Conservation (phyloP, 2,329 filamentous ascomycete species). For the Cryphonectria radicalis region DNA sequence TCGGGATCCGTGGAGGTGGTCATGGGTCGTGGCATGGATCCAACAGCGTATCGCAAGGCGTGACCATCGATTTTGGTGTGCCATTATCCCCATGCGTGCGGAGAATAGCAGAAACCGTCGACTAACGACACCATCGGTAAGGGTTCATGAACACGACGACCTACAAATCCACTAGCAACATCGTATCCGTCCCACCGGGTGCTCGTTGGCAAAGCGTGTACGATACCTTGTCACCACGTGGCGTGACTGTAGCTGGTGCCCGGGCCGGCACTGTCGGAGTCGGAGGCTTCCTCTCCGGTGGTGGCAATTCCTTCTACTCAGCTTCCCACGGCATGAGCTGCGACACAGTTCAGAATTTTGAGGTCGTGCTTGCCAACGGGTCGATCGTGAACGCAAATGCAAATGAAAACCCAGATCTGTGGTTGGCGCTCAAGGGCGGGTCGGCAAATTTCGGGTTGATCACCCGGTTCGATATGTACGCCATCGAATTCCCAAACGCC, state of each 20-base stretch:
- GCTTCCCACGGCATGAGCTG: constrained; percentile 50
- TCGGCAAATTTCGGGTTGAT: constrained; percentile 47
- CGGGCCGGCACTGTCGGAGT: constrained; percentile 49
- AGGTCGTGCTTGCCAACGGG: constrained; percentile 54
- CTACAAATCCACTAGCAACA: constrained; percentile 36
- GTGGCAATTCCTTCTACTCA: constrained; percentile 55
- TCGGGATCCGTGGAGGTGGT: constrained; percentile 43
- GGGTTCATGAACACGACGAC: constrained; percentile 35
- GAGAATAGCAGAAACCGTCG: neutral
- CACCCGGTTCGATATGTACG: constrained; percentile 37
- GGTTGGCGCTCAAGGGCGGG: constrained; percentile 49
- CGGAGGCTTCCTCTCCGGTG: constrained; percentile 49
- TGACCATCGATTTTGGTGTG: constrained; percentile 41
- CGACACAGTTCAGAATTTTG: constrained; percentile 49
- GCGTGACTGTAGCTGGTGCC: constrained; percentile 42
- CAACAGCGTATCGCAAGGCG: constrained; percentile 40
- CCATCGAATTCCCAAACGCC: constrained; percentile 23
- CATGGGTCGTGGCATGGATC: constrained; percentile 40
- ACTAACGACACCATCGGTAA: constrained; percentile 4
- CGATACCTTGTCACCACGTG: constrained; percentile 24
- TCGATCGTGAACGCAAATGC: constrained; percentile 47
- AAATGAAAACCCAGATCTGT: constrained; percentile 45
- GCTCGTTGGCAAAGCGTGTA: constrained; percentile 40
- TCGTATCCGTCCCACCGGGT: constrained; percentile 41
- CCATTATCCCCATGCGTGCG: neutral